These are phyloP conservation scores for Pseudonectria foliicola DNA, from an alignment of 2,329 filamentous ascomycete species.

Conservation along the genomic window DNA sequence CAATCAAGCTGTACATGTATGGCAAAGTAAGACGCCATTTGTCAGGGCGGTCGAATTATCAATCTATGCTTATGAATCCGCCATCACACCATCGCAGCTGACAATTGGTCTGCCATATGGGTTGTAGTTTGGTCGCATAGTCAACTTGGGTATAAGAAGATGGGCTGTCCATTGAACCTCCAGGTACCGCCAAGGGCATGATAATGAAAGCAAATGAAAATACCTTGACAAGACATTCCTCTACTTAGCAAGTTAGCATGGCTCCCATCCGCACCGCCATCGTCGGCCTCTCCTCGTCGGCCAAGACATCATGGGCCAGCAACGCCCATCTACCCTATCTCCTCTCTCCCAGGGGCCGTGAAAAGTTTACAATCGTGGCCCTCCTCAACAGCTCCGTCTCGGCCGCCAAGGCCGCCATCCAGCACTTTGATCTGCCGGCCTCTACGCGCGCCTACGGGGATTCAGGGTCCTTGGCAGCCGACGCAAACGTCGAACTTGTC, in stretches of 20 bases:
- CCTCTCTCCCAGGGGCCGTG: constrained; percentile 34
- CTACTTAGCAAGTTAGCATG: constrained; percentile 20
- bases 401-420: constrained; percentile 37
- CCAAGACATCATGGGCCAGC: constrained; percentile 47
- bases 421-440: constrained; percentile 32
- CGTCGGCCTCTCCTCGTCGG: constrained; percentile 49
- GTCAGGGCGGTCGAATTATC: too few relatives aligned
- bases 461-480: constrained; percentile 40
- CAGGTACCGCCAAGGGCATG: too few relatives aligned
- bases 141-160: too few relatives aligned
- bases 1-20: too few relatives aligned
- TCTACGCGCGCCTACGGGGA: constrained; percentile 42
- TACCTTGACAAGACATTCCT: too few relatives aligned
- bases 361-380: constrained; percentile 42
- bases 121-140: too few relatives aligned
- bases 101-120: too few relatives aligned
- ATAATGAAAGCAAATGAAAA: too few relatives aligned
- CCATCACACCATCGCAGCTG: neutral
- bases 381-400: constrained; percentile 43
- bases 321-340: constrained; percentile 54
- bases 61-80: neutral
- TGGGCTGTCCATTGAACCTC: too few relatives aligned
- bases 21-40: too few relatives aligned
- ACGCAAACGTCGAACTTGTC: constrained; percentile 46
- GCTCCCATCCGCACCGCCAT: constrained; percentile 48